Evolutionary conservation across 2,329 filamentous ascomycete genomes (phyloP), one percentile per base, ranked within the genome.

Genomic region (Phialophora chinensis): DNA sequence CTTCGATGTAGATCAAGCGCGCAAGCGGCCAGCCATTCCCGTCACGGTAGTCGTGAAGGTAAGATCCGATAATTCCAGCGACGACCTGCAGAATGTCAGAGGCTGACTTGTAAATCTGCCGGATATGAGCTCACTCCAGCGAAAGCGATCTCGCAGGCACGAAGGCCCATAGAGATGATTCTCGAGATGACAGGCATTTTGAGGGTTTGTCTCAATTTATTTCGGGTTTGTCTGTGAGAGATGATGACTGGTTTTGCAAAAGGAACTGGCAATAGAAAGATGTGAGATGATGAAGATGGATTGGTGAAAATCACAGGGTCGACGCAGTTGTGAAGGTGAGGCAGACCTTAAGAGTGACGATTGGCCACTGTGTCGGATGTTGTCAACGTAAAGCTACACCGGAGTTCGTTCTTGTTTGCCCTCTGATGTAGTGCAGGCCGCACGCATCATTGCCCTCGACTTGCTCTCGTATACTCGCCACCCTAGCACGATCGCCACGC

Each of bases 1-100:
- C 86, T 74, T 90, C 86, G 54, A 90, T 86, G 81, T 92, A 93
- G 79, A 93, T 91, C 80, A 89, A 88, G 64, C 90, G 88, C 42
- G 84, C 87, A 47, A 85, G 79, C 20, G 82, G 79, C 83, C 86
- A 88, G 66, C 58, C 63, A 29, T 66, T 47, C 64, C 35, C 65
- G 23, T 25, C n/a, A 6, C 67, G 59, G 80, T 64, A 65, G 62
- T 66, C 71, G 75, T 87, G 84, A 29, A 93, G 85, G 76, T 90
- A 90, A 70, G 86, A 76, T 60, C 88, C 89, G 66, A 89, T 87
- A 68, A 92, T 82, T 67, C 89, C 90, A 27, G 89, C 87, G 60
- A 92, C 88, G 67, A 83, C 75, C 80, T 82, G 66, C 8, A 23
- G 44, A 31, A 17, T 50, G 61, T 68, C 67, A 63, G 69, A 62